A percentile compares a stretch with the other conserved stretches of the same genome.
Evolutionary conservation across 345 rosid genomes (phyloP).

Genomic region (Anacardium occidentale): DNA sequence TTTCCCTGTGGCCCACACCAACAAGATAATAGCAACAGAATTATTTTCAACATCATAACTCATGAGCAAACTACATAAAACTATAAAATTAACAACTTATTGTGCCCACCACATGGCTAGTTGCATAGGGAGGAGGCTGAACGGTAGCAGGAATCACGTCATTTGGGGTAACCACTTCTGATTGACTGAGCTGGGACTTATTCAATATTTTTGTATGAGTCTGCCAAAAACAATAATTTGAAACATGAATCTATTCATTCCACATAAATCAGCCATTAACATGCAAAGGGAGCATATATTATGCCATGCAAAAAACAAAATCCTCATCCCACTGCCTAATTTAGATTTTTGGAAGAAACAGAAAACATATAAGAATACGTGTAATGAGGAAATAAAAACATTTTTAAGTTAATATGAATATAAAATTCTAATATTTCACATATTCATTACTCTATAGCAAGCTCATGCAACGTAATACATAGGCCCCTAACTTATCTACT

Average conservation of each 20-base stretch:
- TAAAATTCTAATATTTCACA: too few species aligned
- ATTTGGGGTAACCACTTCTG: conserved; percentile 39
- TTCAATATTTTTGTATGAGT: conserved; percentile 65
- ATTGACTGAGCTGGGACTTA: conserved; percentile 31
- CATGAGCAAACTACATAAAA: conserved; percentile 2
- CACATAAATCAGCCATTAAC: not conserved
- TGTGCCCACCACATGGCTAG: conserved; percentile 61
- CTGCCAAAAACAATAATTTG: conserved; percentile 44
- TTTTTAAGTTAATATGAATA: too few species aligned
- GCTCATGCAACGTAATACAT: too few species aligned
- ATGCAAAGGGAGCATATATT: not conserved
- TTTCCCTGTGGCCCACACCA: not conserved
- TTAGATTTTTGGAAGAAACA: not conserved
- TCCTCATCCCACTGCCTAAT: not conserved
- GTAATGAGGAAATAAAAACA: not conserved
- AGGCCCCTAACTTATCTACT: too few species aligned
- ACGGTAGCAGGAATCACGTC: conserved; percentile 37
- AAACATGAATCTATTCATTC: conserved; percentile 12
- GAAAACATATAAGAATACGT: too few species aligned
- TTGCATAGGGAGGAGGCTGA: conserved; percentile 69
- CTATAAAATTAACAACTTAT: conserved; percentile 14
- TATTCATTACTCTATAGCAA: too few species aligned
- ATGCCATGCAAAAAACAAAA: not conserved
- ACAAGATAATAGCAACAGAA: not conserved
- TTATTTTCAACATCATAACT: not conserved